Conservation (phyloP, 75 land plant genomes). For the Pinus albicaulis region DNA sequence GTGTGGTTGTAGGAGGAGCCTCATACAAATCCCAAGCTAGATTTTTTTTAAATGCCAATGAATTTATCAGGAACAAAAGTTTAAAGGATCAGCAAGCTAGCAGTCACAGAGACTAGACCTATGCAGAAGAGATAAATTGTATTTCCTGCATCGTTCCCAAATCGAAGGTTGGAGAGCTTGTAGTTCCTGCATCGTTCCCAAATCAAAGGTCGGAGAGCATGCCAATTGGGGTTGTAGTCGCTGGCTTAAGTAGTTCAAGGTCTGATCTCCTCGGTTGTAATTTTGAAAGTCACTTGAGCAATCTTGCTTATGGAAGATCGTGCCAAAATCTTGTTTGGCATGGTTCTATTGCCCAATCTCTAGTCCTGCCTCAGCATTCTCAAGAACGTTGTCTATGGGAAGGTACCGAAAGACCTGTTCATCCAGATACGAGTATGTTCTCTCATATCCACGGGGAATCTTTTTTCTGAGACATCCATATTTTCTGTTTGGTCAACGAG, state of each 20-base stretch:
- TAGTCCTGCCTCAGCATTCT: not conserved
- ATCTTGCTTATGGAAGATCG: conserved; percentile 8
- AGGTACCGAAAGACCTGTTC: conserved; percentile 15
- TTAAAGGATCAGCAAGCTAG: too few species aligned
- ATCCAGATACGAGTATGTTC: not conserved
- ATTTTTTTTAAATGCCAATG: too few species aligned
- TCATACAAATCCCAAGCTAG: too few species aligned
- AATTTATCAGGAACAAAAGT: too few species aligned
- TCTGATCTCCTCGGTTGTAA: conserved; percentile 15
- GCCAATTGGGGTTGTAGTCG: not conserved
- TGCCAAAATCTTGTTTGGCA: conserved; percentile 7
- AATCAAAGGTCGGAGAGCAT: not conserved
- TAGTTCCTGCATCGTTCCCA: too few species aligned
- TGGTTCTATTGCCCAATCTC: not conserved
- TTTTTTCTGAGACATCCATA: not conserved
- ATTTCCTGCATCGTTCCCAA: too few species aligned
- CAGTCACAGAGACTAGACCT: too few species aligned
- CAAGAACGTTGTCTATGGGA: conserved; percentile 15
- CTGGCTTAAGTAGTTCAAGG: not conserved
- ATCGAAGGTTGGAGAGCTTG: too few species aligned
- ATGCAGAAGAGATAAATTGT: too few species aligned
- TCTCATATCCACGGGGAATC: not conserved
- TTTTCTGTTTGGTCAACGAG: not conserved
- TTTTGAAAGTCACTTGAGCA: conserved; percentile 7
- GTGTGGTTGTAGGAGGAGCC: too few species aligned